Base-by-base conservation (phyloP, 192 early-diverging fungal genomes). In the Spizellomyces punctatus region DNA sequence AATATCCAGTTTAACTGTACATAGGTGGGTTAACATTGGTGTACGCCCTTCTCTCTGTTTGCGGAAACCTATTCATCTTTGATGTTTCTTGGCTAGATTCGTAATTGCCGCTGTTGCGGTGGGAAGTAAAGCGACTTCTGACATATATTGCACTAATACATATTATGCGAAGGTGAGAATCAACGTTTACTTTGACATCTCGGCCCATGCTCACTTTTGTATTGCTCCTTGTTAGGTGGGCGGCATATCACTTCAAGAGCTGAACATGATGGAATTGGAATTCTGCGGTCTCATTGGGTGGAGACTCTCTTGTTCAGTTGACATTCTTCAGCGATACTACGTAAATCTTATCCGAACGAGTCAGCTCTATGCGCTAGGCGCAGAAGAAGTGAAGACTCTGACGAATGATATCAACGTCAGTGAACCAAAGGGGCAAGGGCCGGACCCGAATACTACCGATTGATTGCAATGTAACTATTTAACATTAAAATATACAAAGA, bases 181-280 rank as follows among this genome's bases (percentile, higher is more conserved):
- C 22, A 92, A 94, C 72, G 79, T 54, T 19, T 4, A 36, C 50
- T 54, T 19, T 0, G 1, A 12, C 4, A 4, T 54, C 14, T 12
- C 12, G 4, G 50, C 14, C 17, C 17, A 12, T 54, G 12, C 14
- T n/a, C 14, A 54, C 50, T 54, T n/a, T n/a, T 0, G 0, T 2
- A 2, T n/a, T 54, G 14, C 17, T 54, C 14, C 76, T 93, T 9
- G 90, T 93, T 61, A 93, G 94, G 95, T 99, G 14, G 98, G 98
- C 17, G 98, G 98, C 22, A 86, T 99, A 43, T 89, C 91, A 6
- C 89, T 92, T 56, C 90, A 94, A 64, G 98, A 99, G 80, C 81
- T 99, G 12, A 99, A 99, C 68, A 85, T 94, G 10, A 79, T 99
- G 7, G 97, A 87, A 67, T 46, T 99, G 63, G 98, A 99, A 73